Evolutionary conservation across 176 grass and related monocot species (phyloP).

Genomic region (Zea luxurians): DNA sequence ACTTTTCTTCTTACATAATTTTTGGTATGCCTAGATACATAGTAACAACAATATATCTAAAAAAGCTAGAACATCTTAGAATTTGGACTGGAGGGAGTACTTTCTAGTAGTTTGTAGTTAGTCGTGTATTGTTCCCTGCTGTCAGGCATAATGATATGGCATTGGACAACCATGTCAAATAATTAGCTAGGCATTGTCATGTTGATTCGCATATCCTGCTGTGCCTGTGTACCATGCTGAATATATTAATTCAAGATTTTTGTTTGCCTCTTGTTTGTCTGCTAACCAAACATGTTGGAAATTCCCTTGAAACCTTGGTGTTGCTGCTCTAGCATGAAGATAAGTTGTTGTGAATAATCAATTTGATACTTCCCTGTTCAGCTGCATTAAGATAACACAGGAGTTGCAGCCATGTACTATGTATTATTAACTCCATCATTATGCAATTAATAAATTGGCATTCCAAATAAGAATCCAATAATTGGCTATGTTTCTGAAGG

Average conservation of each 20-base stretch:
- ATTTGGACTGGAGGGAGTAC: neutral
- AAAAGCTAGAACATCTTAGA: too few species aligned
- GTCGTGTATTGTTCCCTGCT: neutral
- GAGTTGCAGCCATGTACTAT: slow-evolving; percentile 23
- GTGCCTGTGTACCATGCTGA: neutral
- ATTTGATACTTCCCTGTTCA: slow-evolving; percentile 20
- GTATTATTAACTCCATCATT: slow-evolving; percentile 13
- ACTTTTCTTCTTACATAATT: too few species aligned
- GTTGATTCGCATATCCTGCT: slow-evolving; percentile 1
- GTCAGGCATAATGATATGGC: neutral
- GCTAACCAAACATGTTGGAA: neutral
- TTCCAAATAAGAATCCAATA: neutral
- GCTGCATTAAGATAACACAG: neutral
- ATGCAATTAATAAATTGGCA: neutral
- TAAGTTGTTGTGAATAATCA: neutral
- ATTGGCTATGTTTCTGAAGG: neutral
- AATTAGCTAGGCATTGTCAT: neutral
- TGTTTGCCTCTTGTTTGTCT: slow-evolving; percentile 1
- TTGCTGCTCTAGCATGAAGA: slow-evolving; percentile 11
- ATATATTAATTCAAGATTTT: slow-evolving; percentile 3
- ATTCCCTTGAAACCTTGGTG: slow-evolving; percentile 2
- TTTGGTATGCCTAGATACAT: too few species aligned
- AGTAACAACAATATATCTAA: too few species aligned
- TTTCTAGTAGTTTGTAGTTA: slow-evolving; percentile 8
- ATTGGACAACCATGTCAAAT: neutral